Percentiles rank a stretch among this genome's conserved stretches.
Conservation (phyloP, 768 basidiomycete genomes). For the Phaeotremella skinneri region DNA sequence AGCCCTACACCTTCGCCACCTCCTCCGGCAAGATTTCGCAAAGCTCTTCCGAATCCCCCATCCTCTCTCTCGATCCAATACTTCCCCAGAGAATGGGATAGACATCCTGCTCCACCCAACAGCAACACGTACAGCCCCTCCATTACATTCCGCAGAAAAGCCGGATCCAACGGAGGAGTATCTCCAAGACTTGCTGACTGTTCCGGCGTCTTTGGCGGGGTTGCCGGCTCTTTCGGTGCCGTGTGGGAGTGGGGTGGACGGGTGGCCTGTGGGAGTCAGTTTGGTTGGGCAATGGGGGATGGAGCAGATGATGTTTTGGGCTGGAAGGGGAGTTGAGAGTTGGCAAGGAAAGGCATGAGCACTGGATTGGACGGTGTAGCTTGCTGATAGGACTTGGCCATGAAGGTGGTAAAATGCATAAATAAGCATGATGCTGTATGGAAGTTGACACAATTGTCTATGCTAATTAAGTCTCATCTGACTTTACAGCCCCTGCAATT, state of each 20-base stretch:
- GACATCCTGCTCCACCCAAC: conserved; percentile 85
- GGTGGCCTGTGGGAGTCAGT: conserved; percentile 82
- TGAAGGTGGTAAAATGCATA: too few species aligned
- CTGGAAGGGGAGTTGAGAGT: conserved; percentile 26
- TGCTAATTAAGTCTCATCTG: too few species aligned
- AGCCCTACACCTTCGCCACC: conserved; percentile 74
- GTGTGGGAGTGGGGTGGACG: conserved; percentile 55
- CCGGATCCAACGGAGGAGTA: conserved; percentile 72
- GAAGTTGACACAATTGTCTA: too few species aligned
- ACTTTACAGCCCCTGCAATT: too few species aligned
- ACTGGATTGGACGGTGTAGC: too few species aligned
- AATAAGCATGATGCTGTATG: too few species aligned
- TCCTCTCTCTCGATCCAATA: conserved; percentile 43
- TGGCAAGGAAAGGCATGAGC: conserved; percentile 8
- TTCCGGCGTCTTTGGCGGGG: conserved; percentile 86
- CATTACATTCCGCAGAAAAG: conserved; percentile 49
- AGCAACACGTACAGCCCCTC: conserved; percentile 79
- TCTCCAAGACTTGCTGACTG: conserved; percentile 85
- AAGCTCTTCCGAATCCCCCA: conserved; percentile 64
- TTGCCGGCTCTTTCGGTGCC: conserved; percentile 79
- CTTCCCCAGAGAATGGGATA: conserved; percentile 53
- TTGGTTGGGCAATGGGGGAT: conserved; percentile 83
- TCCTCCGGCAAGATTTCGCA: conserved; percentile 72
- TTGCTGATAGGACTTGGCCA: neutral
- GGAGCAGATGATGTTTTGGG: conserved; percentile 42